Evolutionary conservation across 2,329 filamentous ascomycete genomes (phyloP).

Genomic region (Cercospora zeae-maydis): DNA sequence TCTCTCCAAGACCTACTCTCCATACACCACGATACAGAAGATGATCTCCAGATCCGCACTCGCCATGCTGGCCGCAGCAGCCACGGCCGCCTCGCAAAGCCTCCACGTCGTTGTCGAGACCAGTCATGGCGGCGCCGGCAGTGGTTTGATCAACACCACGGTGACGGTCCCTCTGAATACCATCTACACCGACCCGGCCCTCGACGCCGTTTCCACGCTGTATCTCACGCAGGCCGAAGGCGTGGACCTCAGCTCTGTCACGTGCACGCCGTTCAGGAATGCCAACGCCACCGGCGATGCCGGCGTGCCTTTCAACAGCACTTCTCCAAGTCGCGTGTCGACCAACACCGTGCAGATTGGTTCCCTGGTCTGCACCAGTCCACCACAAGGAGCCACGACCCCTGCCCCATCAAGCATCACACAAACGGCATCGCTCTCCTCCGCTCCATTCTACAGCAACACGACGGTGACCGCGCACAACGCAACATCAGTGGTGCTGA

Average conservation of each 20-base stretch:
- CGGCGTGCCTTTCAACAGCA: conserved; percentile 27
- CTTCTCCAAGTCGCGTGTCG: conserved; percentile 22
- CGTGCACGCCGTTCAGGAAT: conserved; percentile 26
- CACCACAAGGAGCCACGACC: not conserved
- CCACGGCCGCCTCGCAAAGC: conserved; percentile 18
- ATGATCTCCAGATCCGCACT: conserved; percentile 14
- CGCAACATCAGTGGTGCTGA: conserved; percentile 16
- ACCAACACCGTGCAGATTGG: conserved; percentile 30
- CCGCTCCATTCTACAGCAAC: conserved; percentile 9
- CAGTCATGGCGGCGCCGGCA: conserved; percentile 27
- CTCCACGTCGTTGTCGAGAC: conserved; percentile 27
- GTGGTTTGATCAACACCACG: conserved; percentile 28
- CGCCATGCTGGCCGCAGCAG: conserved; percentile 9
- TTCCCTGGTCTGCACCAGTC: conserved; percentile 24
- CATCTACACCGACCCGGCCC: conserved; percentile 24
- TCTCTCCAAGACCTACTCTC: not conserved
- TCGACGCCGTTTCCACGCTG: conserved; percentile 28
- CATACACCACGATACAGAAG: not conserved
- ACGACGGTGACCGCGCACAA: conserved; percentile 12
- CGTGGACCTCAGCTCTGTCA: conserved; percentile 21
- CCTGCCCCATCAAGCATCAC: conserved; percentile 9
- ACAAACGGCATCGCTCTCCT: conserved; percentile 9
- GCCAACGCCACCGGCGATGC: conserved; percentile 23
- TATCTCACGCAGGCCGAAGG: conserved; percentile 26
- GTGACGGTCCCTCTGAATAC: conserved; percentile 26